Conservation (phyloP, 2,329 filamentous ascomycete species). For the Fusarium chaquense region DNA sequence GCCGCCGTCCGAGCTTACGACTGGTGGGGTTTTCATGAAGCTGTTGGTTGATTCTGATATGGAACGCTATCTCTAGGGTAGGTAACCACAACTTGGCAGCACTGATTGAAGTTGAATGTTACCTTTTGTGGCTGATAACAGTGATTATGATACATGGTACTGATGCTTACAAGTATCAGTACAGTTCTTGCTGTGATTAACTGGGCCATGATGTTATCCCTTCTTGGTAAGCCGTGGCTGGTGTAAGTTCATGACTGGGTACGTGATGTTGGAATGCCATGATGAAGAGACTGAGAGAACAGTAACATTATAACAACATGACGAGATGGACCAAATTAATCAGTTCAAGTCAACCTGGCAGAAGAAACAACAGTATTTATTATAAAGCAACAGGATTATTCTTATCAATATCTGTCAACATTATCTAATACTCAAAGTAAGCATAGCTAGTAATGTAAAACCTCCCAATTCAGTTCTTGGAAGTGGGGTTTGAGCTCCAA, state of each 20-base stretch:
- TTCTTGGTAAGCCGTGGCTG: neutral
- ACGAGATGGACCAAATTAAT: neutral
- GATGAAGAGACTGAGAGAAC: accelerated
- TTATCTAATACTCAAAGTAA: conserved; percentile 4
- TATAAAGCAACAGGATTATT: neutral
- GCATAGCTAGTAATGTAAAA: conserved; percentile 15
- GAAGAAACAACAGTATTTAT: neutral
- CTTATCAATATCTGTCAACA: conserved; percentile 8
- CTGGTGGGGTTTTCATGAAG: conserved; percentile 18
- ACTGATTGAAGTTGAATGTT: neutral
- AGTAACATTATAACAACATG: accelerated
- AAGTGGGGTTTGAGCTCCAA: conserved; percentile 11
- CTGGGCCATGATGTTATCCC: neutral
- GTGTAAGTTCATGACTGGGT: neutral
- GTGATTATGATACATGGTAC: neutral
- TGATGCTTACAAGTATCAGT: too few relatives aligned
- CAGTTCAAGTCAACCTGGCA: accelerated
- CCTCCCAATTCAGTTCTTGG: neutral
- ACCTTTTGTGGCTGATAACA: neutral
- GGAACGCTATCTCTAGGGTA: neutral
- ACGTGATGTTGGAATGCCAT: neutral
- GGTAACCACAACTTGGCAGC: neutral
- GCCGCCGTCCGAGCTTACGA: conserved; percentile 19
- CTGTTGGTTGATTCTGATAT: neutral
- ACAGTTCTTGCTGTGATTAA: neutral